phyloP scores from a whole-genome alignment of 2,329 filamentous ascomycete species.

The Aplosporella prunicola region DNA sequence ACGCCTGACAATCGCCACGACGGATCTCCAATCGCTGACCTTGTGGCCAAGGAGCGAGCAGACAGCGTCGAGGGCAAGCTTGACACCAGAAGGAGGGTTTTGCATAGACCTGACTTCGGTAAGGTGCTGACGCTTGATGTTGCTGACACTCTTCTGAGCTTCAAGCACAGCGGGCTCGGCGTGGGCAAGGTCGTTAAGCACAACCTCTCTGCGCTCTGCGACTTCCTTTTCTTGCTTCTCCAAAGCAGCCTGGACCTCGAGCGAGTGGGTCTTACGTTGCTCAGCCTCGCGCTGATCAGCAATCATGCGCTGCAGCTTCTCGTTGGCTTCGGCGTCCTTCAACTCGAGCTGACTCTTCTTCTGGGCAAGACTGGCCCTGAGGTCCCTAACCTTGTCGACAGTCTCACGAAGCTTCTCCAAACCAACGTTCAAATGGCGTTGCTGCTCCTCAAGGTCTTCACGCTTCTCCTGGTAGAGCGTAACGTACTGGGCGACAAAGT shows the following conservation, averaged over 20 bases:
- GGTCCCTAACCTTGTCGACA: constrained; percentile 90
- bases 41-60: constrained; percentile 90
- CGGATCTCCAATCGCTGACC: constrained; percentile 75
- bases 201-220: constrained; percentile 70
- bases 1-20: constrained; percentile 76
- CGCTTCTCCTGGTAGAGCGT: constrained; percentile 97
- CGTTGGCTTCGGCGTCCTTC: constrained; percentile 92
- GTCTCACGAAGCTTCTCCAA: constrained; percentile 95
- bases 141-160: constrained; percentile 92
- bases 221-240: constrained; percentile 88
- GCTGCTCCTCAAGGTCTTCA: constrained; percentile 95
- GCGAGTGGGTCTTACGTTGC: constrained; percentile 74
- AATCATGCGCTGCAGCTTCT: constrained; percentile 95
- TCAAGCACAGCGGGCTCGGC: constrained; percentile 90
- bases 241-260: constrained; percentile 79
- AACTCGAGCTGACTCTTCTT: constrained; percentile 90
- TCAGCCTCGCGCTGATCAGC: constrained; percentile 92
- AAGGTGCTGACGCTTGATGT: constrained; percentile 94
- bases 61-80: constrained; percentile 88
- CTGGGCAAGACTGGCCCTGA: constrained; percentile 80
- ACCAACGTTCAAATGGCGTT: constrained; percentile 95
- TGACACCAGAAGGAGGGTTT: constrained; percentile 82
- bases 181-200: constrained; percentile 75
- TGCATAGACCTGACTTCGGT: constrained; percentile 97
- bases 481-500: constrained; percentile 97